phyloP scores from a whole-genome alignment of 2,329 filamentous ascomycete genomes.

The Apiospora phragmitis region DNA sequence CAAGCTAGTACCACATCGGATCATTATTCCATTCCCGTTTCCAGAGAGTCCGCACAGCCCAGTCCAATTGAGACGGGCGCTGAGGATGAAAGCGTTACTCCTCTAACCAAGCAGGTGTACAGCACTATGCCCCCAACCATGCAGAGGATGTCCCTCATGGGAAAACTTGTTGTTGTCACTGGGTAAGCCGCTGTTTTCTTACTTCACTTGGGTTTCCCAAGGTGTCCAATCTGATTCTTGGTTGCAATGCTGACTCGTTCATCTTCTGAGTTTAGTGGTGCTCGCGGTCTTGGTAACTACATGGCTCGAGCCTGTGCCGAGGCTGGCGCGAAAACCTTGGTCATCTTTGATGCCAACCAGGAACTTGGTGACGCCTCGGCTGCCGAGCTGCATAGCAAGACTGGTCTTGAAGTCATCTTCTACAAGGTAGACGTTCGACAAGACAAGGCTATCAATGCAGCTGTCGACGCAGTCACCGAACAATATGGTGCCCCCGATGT shows the following conservation, averaged over 20 bases:
- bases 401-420: slow-evolving; percentile 72
- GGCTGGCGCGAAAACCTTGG: slow-evolving; percentile 71
- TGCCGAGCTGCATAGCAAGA: slow-evolving; percentile 68
- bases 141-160: slow-evolving; percentile 68
- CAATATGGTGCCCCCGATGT: slow-evolving; percentile 71
- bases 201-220: slow-evolving; percentile 20
- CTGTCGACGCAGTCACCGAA: slow-evolving; percentile 65
- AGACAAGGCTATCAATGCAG: slow-evolving; percentile 66
- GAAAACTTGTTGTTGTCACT: slow-evolving; percentile 72
- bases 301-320: slow-evolving; percentile 79
- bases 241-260: background rate
- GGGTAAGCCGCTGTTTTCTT: slow-evolving; percentile 49
- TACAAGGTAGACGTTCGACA: slow-evolving; percentile 80
- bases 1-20: slow-evolving; percentile 40
- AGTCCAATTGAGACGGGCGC: slow-evolving; percentile 41
- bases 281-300: slow-evolving; percentile 74
- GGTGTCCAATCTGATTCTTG: slow-evolving; percentile 19
- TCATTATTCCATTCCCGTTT: slow-evolving; percentile 57
- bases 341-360: slow-evolving; percentile 77
- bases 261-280: slow-evolving; percentile 54
- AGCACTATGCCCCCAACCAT: slow-evolving; percentile 63
- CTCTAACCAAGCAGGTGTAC: slow-evolving; percentile 55
- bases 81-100: slow-evolving; percentile 50
- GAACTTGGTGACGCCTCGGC: slow-evolving; percentile 71
- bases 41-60: slow-evolving; percentile 42